Evolutionary conservation across 768 basidiomycete species (phyloP).

Genomic region (Hygrophorus pudorinus): DNA sequence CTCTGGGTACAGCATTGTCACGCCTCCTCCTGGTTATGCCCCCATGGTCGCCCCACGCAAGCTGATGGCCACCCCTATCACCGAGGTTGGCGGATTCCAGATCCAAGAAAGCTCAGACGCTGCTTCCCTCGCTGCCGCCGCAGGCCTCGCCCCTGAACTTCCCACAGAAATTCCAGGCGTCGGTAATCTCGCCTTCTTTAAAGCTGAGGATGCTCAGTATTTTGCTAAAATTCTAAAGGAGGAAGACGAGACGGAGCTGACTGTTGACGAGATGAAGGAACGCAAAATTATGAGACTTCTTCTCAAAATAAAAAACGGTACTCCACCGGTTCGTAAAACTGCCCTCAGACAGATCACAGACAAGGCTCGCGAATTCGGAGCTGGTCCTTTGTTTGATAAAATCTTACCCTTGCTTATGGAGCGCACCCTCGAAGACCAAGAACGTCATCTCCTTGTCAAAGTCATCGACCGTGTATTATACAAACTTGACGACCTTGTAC

Average conservation of each 20-base stretch:
- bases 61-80: conserved; percentile 45
- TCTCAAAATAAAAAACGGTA: conserved; percentile 99
- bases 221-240: conserved; percentile 94
- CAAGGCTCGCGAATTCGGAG: conserved; percentile 97
- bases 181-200: conserved; percentile 95
- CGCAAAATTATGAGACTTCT: conserved; percentile 97
- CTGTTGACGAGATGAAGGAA: conserved; percentile 98
- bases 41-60: conserved; percentile 59
- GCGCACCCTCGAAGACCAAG: conserved; percentile 94
- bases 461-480: conserved; percentile 98
- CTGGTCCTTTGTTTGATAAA: conserved; percentile 97
- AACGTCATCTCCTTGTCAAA: conserved; percentile 95
- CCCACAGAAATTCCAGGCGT: conserved; percentile 98
- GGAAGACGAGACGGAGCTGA: conserved; percentile 87
- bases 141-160: conserved; percentile 85
- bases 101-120: conserved; percentile 94
- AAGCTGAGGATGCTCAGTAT: conserved; percentile 95
- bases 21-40: conserved; percentile 90
- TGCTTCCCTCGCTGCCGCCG: conserved; percentile 79
- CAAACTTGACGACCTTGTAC: conserved; percentile 97
- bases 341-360: conserved; percentile 98
- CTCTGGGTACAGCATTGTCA: conserved; percentile 83
- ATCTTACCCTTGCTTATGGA: conserved; percentile 98
- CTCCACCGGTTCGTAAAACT: conserved; percentile 95
- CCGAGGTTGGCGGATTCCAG: conserved; percentile 79